Evolutionary conservation across 2,329 filamentous ascomycete species (phyloP).

Genomic region (Rutstroemia sp.): DNA sequence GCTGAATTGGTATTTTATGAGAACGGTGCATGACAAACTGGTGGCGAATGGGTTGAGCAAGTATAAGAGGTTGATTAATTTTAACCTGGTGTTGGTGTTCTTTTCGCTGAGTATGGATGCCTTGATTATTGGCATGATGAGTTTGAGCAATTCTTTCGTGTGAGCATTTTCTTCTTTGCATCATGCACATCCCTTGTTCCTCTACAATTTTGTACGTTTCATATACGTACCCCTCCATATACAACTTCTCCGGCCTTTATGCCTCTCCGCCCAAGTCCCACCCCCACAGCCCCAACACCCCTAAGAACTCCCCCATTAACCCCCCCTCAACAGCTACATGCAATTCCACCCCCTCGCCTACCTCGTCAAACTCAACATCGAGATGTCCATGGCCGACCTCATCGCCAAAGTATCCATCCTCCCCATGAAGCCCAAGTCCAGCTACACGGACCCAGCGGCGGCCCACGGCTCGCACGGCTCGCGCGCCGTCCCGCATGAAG

Average conservation of each 20-base stretch:
- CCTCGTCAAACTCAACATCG: conserved; percentile 38
- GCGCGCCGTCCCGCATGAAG: too few species aligned
- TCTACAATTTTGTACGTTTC: too few species aligned
- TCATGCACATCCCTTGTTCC: background rate
- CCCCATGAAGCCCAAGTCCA: background rate
- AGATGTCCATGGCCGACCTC: conserved; percentile 37
- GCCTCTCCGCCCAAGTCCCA: too few species aligned
- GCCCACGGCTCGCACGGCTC: too few species aligned
- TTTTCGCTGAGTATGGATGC: conserved; percentile 36
- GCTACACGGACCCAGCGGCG: too few species aligned
- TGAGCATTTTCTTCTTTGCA: conserved; percentile 17
- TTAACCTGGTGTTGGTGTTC: conserved; percentile 35
- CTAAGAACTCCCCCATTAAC: background rate
- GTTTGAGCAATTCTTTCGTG: conserved; percentile 29
- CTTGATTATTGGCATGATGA: conserved; percentile 34
- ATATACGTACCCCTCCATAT: too few species aligned
- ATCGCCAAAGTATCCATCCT: conserved; percentile 26
- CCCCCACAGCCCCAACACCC: background rate
- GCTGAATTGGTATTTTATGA: conserved; percentile 47
- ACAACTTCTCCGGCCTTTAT: background rate
- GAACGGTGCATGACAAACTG: conserved; percentile 32
- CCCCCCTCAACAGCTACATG: conserved; percentile 22
- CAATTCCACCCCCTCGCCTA: conserved; percentile 37
- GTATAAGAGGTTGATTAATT: conserved; percentile 33
- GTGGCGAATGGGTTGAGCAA: conserved; percentile 31